Percentiles rank a stretch among this genome's conserved stretches.
These are phyloP conservation scores for Septoria linicola DNA, from an alignment of 2,329 filamentous ascomycete species.

Conservation along the genomic window DNA sequence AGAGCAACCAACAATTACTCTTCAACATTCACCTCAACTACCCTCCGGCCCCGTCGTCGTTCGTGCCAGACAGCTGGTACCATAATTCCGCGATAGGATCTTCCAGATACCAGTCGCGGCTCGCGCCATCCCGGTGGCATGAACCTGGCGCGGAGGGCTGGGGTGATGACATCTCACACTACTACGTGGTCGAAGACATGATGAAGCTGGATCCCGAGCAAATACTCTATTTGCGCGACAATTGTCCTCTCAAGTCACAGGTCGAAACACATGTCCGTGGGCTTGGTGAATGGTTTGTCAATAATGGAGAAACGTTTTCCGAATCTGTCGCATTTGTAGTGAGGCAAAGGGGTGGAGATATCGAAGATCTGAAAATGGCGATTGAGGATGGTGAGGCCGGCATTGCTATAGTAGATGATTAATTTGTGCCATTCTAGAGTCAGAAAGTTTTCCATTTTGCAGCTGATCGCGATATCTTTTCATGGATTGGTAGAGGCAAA, in stretches of 20 bases:
- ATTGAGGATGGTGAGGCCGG: conserved; percentile 70
- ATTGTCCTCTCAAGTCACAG: conserved; percentile 56
- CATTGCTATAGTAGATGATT: conserved; percentile 47
- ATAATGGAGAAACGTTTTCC: conserved; percentile 62
- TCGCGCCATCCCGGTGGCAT: conserved; percentile 49
- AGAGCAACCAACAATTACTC: conserved; percentile 49
- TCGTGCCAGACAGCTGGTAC: conserved; percentile 40
- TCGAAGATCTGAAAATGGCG: conserved; percentile 60
- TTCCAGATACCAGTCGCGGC: conserved; percentile 48
- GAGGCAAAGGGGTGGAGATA: conserved; percentile 54
- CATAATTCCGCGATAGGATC: conserved; percentile 37
- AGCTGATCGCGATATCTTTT: too few species aligned
- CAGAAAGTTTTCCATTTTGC: too few species aligned
- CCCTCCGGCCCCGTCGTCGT: conserved; percentile 35
- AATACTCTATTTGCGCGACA: conserved; percentile 57
- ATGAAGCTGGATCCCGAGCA: conserved; percentile 62
- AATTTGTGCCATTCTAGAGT: background rate
- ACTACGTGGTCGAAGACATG: conserved; percentile 65
- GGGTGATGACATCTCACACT: conserved; percentile 63
- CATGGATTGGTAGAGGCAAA: too few species aligned
- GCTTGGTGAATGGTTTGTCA: conserved; percentile 61
- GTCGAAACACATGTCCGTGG: conserved; percentile 55
- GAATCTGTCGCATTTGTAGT: conserved; percentile 60
- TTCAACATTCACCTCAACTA: conserved; percentile 47
- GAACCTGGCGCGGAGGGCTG: conserved; percentile 60